These are phyloP conservation scores for Erythrophleum fordii DNA, from an alignment of 306 rosid species.

Conservation along the genomic window DNA sequence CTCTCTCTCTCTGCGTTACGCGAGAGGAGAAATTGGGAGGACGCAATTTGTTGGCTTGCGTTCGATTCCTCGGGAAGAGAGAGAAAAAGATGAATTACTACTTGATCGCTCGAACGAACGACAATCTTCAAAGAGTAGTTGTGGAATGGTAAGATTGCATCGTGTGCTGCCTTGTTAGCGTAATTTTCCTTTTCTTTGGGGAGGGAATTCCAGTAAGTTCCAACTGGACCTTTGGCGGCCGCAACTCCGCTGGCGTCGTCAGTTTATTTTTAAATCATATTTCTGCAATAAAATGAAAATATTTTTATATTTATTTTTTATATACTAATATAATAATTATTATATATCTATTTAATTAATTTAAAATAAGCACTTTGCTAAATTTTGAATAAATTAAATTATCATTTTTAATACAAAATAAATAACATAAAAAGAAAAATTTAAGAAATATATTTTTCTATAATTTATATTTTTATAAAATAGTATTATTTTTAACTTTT, in stretches of 20 bases:
- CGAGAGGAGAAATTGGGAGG: background rate
- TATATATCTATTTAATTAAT: no score
- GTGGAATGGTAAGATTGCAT: background rate
- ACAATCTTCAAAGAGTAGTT: background rate
- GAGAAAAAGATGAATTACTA: background rate
- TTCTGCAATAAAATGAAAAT: no score
- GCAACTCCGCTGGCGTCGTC: background rate
- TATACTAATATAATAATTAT: no score
- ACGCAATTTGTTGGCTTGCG: background rate
- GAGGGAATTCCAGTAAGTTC: background rate
- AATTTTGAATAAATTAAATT: no score
- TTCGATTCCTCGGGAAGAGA: background rate
- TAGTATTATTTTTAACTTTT: no score
- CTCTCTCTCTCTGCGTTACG: background rate
- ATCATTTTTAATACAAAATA: no score
- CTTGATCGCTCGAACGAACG: background rate
- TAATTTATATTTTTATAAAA: no score
- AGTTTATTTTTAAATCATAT: background rate
- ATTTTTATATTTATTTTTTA: no score
- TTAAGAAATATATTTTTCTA: no score
- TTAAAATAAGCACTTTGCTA: no score
- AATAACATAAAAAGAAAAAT: no score
- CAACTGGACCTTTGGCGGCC: constrained; percentile 2
- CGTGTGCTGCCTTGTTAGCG: background rate
- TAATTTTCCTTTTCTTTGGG: background rate